phyloP scores from a whole-genome alignment of 257 asterid genomes.

The Penstemon newberryi region DNA sequence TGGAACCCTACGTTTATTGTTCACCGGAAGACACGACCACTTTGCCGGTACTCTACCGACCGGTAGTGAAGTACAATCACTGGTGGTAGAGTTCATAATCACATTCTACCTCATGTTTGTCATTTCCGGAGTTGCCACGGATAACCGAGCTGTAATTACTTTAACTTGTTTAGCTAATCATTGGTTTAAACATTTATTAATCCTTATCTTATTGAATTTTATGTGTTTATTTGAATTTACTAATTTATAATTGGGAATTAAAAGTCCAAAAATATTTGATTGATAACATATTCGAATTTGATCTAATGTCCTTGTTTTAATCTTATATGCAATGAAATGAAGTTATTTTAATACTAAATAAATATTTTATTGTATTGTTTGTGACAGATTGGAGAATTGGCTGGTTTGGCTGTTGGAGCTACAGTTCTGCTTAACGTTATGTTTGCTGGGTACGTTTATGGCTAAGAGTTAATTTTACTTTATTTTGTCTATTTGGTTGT shows the following conservation, averaged over 20 bases:
- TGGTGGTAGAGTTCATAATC: conserved; percentile 72
- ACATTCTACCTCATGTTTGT: conserved; percentile 92
- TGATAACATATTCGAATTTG: background rate
- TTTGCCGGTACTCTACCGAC: conserved; percentile 72
- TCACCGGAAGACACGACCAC: conserved; percentile 63
- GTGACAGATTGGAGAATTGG: conserved; percentile 86
- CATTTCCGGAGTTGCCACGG: conserved; percentile 91
- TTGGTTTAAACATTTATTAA: background rate
- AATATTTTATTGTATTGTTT: background rate
- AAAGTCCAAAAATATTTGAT: conserved; percentile 1
- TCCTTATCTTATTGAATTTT: background rate
- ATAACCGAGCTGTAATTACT: conserved; percentile 73
- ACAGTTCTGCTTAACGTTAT: conserved; percentile 81
- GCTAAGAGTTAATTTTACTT: no score
- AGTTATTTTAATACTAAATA: conserved; percentile 16
- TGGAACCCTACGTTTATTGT: conserved; percentile 71
- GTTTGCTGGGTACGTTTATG: conserved; percentile 68
- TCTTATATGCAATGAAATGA: conserved; percentile 21
- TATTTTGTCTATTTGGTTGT: no score
- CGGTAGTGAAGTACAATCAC: conserved; percentile 61
- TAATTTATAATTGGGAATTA: background rate
- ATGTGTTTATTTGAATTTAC: no score
- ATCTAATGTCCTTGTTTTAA: background rate
- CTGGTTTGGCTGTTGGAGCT: conserved; percentile 95
- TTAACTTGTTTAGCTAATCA: background rate